Base-by-base conservation (phyloP, 352 stramenopile genomes). In the Phytophthora lateralis region DNA sequence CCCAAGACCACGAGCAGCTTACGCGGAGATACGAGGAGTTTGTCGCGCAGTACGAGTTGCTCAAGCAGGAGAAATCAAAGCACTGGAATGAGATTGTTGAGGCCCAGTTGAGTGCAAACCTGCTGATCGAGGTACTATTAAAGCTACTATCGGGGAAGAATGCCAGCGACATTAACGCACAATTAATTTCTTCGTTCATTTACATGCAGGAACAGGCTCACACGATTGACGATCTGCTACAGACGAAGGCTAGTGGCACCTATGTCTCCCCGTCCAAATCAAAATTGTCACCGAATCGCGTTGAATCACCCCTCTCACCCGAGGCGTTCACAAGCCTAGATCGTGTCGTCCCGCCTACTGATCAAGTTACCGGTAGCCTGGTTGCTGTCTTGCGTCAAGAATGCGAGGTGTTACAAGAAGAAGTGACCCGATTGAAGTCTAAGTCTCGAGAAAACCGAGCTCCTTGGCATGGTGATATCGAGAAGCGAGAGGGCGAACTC, bases 51-150 rank as follows among this genome's bases (percentile, higher is more conserved):
- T 83, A 79, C 37, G 78, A 90, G 21, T 20, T 75, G 14, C 55
- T 89, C 12, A 76, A 91, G 43, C 60, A 75, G 17, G 78, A 89
- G 47, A 89, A 90, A 41, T 72, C 77, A 7, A 80, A 81, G 38
- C 78, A 88, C 38, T 88, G 73, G 76, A 91, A 87, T 43, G 82
- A 91, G 30, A 89, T 90, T 60, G 76, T 90, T 21, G 52, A 76
- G 17, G 80, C 76, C 9, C 82, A 93, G 68, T 58, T 90, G 14
- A 91, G 82, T 53, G 80, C 84, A 18, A 91, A 91, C 43, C 46
- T 90, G 35, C 66, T 90, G 17, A 91, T 93, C 39, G 84, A 93
- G 72, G 80, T 90, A 71, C 29, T 52, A 12, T 18, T 35, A 12
- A 47, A 18, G 11, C 2, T 26, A 15, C 21, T 45, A 17, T 12